A percentile compares a stretch with the other conserved stretches of the same genome.
These are phyloP conservation scores for Mycena leptocephala DNA, from an alignment of 768 basidiomycete genomes.

Conservation along the genomic window DNA sequence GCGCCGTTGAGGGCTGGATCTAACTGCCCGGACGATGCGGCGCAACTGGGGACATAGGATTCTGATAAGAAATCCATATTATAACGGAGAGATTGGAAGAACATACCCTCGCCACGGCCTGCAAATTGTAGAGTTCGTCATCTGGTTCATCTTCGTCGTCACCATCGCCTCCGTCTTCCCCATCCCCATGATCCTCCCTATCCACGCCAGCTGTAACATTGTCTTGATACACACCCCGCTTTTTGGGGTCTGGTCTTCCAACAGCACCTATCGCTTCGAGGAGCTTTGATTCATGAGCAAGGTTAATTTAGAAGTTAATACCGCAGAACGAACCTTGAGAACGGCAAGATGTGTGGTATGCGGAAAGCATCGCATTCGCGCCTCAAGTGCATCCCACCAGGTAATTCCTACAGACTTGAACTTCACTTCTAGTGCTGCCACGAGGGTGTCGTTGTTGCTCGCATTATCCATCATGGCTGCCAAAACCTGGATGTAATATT, in stretches of 20 bases:
- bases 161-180: no score
- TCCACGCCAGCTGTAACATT: constrained; percentile 25
- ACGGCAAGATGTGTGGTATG: constrained; percentile 42
- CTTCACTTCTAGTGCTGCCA: constrained; percentile 18
- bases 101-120: not conserved
- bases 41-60: constrained; percentile 40
- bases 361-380: constrained; percentile 39
- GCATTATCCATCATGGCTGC: no score
- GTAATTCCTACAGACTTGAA: constrained; percentile 12
- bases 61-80: constrained; percentile 2
- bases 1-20: constrained; percentile 41
- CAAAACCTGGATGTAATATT: no score
- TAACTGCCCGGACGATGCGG: constrained; percentile 42
- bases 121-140: not conserved
- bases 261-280: constrained; percentile 50
- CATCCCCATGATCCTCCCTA: constrained; percentile 22
- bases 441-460: constrained; percentile 41
- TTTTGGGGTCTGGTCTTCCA: constrained; percentile 35
- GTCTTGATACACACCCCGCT: constrained; percentile 44
- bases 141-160: no score
- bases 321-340: constrained; percentile 27
- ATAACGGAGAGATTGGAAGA: not conserved
- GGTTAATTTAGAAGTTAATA: not conserved
- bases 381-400: constrained; percentile 6
- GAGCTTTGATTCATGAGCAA: constrained; percentile 39